A percentile compares a stretch with the other conserved stretches of the same genome.
These are phyloP conservation scores for Rhodotorula diobovata DNA, from an alignment of 768 basidiomycete genomes.

Conservation along the genomic window DNA sequence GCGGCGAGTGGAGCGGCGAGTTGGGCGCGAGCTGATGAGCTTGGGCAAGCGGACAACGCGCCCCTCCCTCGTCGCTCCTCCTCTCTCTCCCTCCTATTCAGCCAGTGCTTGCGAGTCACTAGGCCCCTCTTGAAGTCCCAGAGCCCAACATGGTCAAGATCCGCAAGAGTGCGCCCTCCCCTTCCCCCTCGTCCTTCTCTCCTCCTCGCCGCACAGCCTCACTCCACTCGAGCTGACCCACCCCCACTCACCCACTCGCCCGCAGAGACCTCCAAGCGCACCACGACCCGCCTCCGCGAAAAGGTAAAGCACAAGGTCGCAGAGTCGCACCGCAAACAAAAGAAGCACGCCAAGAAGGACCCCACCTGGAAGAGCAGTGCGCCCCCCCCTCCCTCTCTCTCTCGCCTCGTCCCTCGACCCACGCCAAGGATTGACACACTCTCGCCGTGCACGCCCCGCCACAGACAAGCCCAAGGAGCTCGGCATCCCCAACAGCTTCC, in stretches of 20 bases:
- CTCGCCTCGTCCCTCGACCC: neutral
- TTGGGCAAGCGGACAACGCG: neutral
- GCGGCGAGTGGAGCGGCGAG: no score
- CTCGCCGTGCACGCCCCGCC: neutral
- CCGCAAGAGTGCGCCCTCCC: constrained; percentile 35
- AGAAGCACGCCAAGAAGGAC: constrained; percentile 49
- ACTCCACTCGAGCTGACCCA: neutral
- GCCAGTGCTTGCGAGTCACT: no score
- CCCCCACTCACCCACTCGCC: neutral
- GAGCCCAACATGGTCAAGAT: constrained; percentile 38
- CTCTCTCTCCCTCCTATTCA: no score
- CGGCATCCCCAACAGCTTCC: constrained; percentile 51
- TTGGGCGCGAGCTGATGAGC: neutral
- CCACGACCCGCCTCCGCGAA: constrained; percentile 37
- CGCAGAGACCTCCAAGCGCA: constrained; percentile 30
- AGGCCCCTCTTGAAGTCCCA: neutral
- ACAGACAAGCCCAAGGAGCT: constrained; percentile 51
- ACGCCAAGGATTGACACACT: no score
- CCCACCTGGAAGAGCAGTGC: constrained; percentile 52
- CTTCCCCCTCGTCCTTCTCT: neutral
- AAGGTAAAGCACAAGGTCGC: constrained; percentile 44
- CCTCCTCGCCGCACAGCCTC: neutral
- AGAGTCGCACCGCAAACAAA: constrained; percentile 49
- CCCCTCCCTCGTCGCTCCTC: neutral
- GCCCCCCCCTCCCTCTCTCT: constrained; percentile 1